Percentiles rank a stretch among this genome's conserved stretches.
Conservation (phyloP, 805 yeast species). For the Candida lessepsii region DNA sequence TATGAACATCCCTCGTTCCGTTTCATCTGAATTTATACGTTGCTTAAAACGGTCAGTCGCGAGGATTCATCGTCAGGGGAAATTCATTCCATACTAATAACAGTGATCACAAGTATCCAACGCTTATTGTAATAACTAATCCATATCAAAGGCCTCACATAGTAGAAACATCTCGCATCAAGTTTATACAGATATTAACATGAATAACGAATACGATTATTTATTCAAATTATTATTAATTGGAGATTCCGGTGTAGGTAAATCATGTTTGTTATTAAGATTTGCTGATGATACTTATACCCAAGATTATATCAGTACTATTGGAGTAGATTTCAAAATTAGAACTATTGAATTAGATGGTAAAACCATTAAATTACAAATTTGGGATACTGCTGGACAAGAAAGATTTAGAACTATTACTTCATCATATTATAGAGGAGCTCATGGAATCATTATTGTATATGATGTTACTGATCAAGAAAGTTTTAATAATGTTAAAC, state of each 20-base stretch:
- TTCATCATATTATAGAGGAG: constrained; percentile 96
- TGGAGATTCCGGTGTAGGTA: constrained; percentile 99
- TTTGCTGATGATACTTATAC: constrained; percentile 98
- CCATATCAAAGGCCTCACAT: not conserved
- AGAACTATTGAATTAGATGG: constrained; percentile 93
- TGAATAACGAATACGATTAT: constrained; percentile 97
- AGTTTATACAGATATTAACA: constrained; percentile 19
- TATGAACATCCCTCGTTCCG: too few relatives aligned
- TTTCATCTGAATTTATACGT: not conserved
- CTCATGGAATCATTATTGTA: constrained; percentile 96
- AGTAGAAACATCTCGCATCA: not conserved
- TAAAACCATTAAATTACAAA: constrained; percentile 94
- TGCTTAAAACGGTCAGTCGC: constrained; percentile 2
- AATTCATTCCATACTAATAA: constrained; percentile 2
- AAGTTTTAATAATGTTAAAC: constrained; percentile 92
- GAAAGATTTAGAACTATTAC: constrained; percentile 98
- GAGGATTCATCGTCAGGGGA: constrained; percentile 7
- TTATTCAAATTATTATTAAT: constrained; percentile 90
- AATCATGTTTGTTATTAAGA: constrained; percentile 89
- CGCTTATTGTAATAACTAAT: constrained; percentile 2
- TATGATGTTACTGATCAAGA: constrained; percentile 98
- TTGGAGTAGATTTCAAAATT: constrained; percentile 94
- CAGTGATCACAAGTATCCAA: not conserved
- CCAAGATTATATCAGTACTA: constrained; percentile 94
- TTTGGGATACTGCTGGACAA: constrained; percentile 99